Evolutionary conservation across 2,329 filamentous ascomycete genomes (phyloP).

Genomic region (Verticillium klebahnii): DNA sequence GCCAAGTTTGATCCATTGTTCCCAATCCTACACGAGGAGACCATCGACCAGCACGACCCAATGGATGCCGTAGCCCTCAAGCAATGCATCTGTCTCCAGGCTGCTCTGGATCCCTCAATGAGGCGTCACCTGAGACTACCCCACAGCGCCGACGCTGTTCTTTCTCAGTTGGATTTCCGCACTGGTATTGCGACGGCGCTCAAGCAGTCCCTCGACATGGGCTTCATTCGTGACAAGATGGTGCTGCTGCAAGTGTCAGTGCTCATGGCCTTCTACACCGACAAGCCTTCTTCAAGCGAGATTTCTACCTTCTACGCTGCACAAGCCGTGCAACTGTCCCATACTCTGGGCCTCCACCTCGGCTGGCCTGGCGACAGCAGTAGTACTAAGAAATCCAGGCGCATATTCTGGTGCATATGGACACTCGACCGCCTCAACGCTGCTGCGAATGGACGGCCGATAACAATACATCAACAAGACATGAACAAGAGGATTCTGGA

Average conservation of each 20-base stretch:
- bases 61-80: slow-evolving; percentile 14
- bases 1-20: slow-evolving; percentile 17
- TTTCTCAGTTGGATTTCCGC: slow-evolving; percentile 12
- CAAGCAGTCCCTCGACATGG: slow-evolving; percentile 11
- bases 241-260: slow-evolving; percentile 11
- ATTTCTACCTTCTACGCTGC: slow-evolving; percentile 14
- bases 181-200: slow-evolving; percentile 9
- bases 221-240: slow-evolving; percentile 12
- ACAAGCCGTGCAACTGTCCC: slow-evolving; percentile 17
- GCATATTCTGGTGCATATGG: slow-evolving; percentile 19
- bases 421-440: slow-evolving; percentile 17
- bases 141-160: slow-evolving; percentile 2
- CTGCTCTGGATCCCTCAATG: slow-evolving; percentile 14
- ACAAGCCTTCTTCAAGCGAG: slow-evolving; percentile 11
- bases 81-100: slow-evolving; percentile 16
- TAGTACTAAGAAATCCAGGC: slow-evolving; percentile 11
- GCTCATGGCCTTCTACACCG: slow-evolving; percentile 15
- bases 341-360: slow-evolving; percentile 18
- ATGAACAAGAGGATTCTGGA: slow-evolving; percentile 14
- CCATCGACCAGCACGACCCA: slow-evolving; percentile 12
- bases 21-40: slow-evolving; percentile 14
- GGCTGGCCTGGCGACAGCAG: slow-evolving; percentile 16
- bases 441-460: slow-evolving; percentile 16
- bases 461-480: slow-evolving; percentile 17
- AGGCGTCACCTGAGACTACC: slow-evolving; percentile 12